Evolutionary conservation across 108 stramenopile genomes (phyloP), one percentile per base, ranked within the genome.

Genomic region (Cylindrotheca closterium): DNA sequence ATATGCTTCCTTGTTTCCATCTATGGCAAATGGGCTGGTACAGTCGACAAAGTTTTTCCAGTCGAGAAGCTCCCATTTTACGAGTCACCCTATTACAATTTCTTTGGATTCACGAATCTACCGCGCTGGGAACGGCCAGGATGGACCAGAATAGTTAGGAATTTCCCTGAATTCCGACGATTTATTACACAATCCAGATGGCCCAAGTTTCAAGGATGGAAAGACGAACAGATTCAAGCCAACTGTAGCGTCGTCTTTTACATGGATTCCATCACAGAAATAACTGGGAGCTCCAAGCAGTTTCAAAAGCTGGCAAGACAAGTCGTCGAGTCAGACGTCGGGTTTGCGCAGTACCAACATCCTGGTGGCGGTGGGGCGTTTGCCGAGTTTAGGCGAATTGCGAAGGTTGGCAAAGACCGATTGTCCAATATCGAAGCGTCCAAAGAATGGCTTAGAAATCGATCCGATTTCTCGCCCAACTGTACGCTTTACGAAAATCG

Each of bases 401-500:
- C 31, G 30, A 26, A 34, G 5, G 32, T 53, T 42, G 24, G 15
- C 0, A 69, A 69, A 50, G 68, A 69, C 51, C 24, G 19, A 0
- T 19, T 27, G 0, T 30, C 59, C 32, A 32, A 69, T 28, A 60
- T 69, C 24, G 2, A 50, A 24, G 54, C 33, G 1, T 48, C 58
- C 32, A 52, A 60, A 33, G 58, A 25, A 18, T 69, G 58, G 58
- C 32, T 69, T 4, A 5, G 8, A 4, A 24, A 37, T 4, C 68
- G 60, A 26, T 46, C 58, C 8, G 68, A 59, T 33, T 56, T 64
- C 26, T 4, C n/a, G 17, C 23, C 65, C 65, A 55, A 73, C 51
- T 65, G 63, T 32, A 54, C 63, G 23, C 29, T 73, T 50, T 73
- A 73, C 52, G 72, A 65, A 22, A 73, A 73, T 62, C 63, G 51